phyloP scores from a whole-genome alignment of 768 basidiomycete genomes.

The Trichaptum fuscoviolaceum region DNA sequence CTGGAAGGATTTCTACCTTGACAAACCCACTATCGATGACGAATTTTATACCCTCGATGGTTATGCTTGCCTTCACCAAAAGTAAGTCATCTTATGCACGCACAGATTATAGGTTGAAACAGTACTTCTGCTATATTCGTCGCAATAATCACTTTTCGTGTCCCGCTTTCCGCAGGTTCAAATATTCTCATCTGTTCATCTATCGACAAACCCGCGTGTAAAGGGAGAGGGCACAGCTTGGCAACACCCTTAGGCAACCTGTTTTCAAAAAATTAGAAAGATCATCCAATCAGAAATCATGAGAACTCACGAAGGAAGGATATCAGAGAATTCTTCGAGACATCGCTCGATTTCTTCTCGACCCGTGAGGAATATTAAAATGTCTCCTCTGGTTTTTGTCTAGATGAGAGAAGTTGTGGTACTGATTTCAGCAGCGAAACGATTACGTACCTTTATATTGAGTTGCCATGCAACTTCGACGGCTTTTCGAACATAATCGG shows the following conservation, averaged over 20 bases:
- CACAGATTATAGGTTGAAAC: not conserved
- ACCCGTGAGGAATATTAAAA: constrained; percentile 92
- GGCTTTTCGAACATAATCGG: constrained; percentile 79
- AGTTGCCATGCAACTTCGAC: constrained; percentile 72
- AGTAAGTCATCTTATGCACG: not conserved
- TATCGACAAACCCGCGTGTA: constrained; percentile 86
- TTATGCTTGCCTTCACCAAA: constrained; percentile 74
- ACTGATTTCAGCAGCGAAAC: not conserved
- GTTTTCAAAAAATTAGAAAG: not conserved
- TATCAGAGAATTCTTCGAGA: constrained; percentile 72
- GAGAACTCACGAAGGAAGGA: constrained; percentile 59
- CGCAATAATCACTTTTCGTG: constrained; percentile 84
- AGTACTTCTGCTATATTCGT: constrained; percentile 94
- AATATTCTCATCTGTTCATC: constrained; percentile 89
- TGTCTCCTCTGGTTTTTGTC: constrained; percentile 60
- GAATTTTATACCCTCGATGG: constrained; percentile 92
- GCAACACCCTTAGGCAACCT: constrained; percentile 52
- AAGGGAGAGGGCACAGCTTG: constrained; percentile 60
- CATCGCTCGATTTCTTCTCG: constrained; percentile 94
- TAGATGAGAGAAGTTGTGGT: not conserved
- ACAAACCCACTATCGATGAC: constrained; percentile 95
- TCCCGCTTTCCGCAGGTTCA: constrained; percentile 64
- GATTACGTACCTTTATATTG: constrained; percentile 64
- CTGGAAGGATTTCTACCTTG: constrained; percentile 52
- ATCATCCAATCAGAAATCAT: constrained; percentile 4